phyloP scores from a whole-genome alignment of 1,284 basidiomycete genomes.

The Entoloma clypeatum region DNA sequence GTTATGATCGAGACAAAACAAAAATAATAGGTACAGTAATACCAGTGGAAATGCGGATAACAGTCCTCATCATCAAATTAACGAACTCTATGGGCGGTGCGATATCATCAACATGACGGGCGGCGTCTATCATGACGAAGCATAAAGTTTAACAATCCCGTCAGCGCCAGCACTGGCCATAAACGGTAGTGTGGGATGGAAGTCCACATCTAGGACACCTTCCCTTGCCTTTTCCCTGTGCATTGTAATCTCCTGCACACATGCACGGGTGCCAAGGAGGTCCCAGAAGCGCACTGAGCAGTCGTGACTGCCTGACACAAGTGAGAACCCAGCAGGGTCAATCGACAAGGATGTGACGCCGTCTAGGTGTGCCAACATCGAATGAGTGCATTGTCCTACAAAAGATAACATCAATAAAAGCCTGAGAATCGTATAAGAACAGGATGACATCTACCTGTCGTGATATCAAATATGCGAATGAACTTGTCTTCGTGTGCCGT shows the following conservation, averaged over 20 bases:
- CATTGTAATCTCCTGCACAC: constrained; percentile 86
- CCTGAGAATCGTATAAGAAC: constrained; percentile 4
- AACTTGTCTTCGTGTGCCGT: constrained; percentile 94
- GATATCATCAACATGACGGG: constrained; percentile 20
- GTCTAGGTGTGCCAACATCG: constrained; percentile 88
- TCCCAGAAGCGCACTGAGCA: constrained; percentile 97
- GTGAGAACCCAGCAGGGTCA: constrained; percentile 80
- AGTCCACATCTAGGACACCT: constrained; percentile 86
- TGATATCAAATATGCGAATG: constrained; percentile 86
- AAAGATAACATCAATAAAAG: neutral
- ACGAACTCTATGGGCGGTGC: too few species aligned
- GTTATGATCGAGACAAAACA: constrained; percentile 13
- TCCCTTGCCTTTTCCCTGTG: constrained; percentile 88
- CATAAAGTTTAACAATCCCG: constrained; percentile 89
- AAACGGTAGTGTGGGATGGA: constrained; percentile 81
- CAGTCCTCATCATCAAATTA: too few species aligned
- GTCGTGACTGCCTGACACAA: constrained; percentile 91
- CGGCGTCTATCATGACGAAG: constrained; percentile 55
- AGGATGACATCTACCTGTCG: constrained; percentile 57
- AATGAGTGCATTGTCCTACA: constrained; percentile 79
- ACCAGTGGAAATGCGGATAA: constrained; percentile 21
- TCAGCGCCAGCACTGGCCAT: constrained; percentile 94
- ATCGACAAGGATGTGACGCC: constrained; percentile 89
- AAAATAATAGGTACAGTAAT: constrained; percentile 22
- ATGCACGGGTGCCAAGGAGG: constrained; percentile 73